Percentiles rank a stretch among this genome's conserved stretches.
phyloP scores from a whole-genome alignment of 805 yeast species.

The Phaffomyces thermotolerans region DNA sequence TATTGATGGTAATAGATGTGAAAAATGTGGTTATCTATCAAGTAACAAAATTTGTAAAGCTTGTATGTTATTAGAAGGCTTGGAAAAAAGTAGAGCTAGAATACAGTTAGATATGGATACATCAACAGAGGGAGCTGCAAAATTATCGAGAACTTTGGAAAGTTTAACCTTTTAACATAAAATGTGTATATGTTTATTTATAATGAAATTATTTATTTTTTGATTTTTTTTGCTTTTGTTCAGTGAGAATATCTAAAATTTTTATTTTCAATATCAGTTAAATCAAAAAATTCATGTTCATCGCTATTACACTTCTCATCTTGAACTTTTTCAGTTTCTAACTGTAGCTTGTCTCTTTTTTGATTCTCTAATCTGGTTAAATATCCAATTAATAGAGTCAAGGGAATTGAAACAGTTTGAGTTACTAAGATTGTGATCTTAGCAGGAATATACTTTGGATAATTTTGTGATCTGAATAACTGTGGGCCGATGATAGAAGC shows the following conservation, averaged over 20 bases:
- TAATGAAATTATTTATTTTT: not conserved
- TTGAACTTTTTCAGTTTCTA: not conserved
- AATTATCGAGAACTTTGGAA: conserved; percentile 53
- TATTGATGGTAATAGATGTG: conserved; percentile 70
- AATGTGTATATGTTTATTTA: too few relatives aligned
- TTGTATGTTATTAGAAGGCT: conserved; percentile 77
- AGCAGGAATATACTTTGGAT: conserved; percentile 50
- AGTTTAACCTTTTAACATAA: conserved; percentile 44
- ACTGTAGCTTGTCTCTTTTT: conserved; percentile 30
- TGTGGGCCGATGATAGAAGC: conserved; percentile 59
- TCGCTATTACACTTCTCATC: not conserved
- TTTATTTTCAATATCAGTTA: conserved; percentile 9
- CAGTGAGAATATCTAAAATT: conserved; percentile 8
- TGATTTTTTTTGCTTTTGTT: not conserved
- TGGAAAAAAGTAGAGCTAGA: conserved; percentile 70
- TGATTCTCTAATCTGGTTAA: conserved; percentile 40
- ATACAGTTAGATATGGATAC: conserved; percentile 45
- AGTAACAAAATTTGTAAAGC: conserved; percentile 90
- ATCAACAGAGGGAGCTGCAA: conserved; percentile 58
- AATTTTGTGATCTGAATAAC: conserved; percentile 40
- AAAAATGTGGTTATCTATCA: conserved; percentile 86
- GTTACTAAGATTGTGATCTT: conserved; percentile 48
- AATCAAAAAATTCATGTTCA: conserved; percentile 8
- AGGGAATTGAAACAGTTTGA: conserved; percentile 37
- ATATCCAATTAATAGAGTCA: conserved; percentile 33